Evolutionary conservation across 2,329 filamentous ascomycete genomes (phyloP), one percentile per base, ranked within the genome.

Genomic region (Monilinia fructigena): DNA sequence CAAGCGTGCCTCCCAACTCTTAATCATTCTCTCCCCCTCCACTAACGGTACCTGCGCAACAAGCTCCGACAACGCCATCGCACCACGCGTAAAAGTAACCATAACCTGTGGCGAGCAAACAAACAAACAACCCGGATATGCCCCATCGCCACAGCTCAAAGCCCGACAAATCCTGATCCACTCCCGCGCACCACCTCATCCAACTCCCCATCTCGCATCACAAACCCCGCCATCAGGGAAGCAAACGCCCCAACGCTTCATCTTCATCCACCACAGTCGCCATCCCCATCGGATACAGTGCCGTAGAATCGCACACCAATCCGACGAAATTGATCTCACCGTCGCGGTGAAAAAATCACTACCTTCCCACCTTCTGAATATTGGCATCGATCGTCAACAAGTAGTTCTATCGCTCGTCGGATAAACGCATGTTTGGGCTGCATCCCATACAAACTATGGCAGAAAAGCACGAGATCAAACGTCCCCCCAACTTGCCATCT

Each of bases 361-460:
- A 86, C 80, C 35, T 84, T 72, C 64, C 79, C 80, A n/a, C 71
- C 77, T 66, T 75, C 69, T 68, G 77, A 74, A 45, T 71, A 66
- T 65, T 78, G 69, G 68, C 28, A 28, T 28, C 28, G 28, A 2
- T 28, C 28, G 28, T 28, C 28, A 28, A 69, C 74, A 42, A 88
- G 82, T 79, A 85, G 78, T 23, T 74, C 70, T 10, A 88, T 72
- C 2, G 82, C 80, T 23, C 68, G 70, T 72, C 81, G 73, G 68
- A 89, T 80, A 67, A 79, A 80, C 1, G 18, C 72, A n/a, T 68
- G 71, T 69, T 84, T 83, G 2, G 79, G 78, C 0, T 78, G 78
- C 81, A 88, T 83, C 67, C 83, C 84, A 69, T 88, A 87, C 81
- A 88, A 82, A 76, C 86, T 87, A 73, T 88, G 85, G 70, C 85